Evolutionary conservation across 176 grass and related monocot genomes (phyloP).

Genomic region (Triticum dicoccoides): DNA sequence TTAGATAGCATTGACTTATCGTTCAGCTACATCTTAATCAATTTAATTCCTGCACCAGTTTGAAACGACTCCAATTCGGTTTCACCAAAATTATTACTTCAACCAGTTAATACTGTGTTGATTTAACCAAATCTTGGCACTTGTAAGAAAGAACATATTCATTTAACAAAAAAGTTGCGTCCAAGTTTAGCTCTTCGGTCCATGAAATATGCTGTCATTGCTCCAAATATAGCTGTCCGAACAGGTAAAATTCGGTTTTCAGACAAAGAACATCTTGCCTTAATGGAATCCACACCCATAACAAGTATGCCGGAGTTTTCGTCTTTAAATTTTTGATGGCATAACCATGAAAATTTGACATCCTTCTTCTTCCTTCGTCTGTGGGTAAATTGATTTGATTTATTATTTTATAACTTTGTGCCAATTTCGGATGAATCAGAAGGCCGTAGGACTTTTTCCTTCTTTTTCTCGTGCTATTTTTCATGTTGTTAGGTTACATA

Average conservation of each 20-base stretch:
- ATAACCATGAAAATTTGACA: background rate
- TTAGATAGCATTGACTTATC: too few relatives aligned
- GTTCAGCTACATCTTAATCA: too few relatives aligned
- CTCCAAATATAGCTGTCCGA: background rate
- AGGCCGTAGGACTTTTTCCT: background rate
- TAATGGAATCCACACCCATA: background rate
- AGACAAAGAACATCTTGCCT: background rate
- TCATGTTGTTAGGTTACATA: too few relatives aligned
- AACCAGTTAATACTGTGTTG: conserved; percentile 52
- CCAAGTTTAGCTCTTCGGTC: background rate
- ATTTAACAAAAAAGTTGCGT: conserved; percentile 1
- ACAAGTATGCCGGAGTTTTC: background rate
- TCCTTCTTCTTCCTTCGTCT: background rate
- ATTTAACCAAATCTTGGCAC: conserved; percentile 55
- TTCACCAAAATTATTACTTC: conserved; percentile 80
- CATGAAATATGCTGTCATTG: background rate
- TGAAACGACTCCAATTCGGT: conserved; percentile 78
- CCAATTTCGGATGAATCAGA: background rate
- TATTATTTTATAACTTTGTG: background rate
- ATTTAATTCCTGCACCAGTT: conserved; percentile 61
- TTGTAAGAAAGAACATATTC: conserved; percentile 26
- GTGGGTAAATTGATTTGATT: background rate
- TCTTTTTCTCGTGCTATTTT: too few relatives aligned
- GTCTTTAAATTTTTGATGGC: background rate
- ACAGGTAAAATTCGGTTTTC: background rate